phyloP scores from a whole-genome alignment of 1,284 basidiomycete species.

The Mycena sp. region DNA sequence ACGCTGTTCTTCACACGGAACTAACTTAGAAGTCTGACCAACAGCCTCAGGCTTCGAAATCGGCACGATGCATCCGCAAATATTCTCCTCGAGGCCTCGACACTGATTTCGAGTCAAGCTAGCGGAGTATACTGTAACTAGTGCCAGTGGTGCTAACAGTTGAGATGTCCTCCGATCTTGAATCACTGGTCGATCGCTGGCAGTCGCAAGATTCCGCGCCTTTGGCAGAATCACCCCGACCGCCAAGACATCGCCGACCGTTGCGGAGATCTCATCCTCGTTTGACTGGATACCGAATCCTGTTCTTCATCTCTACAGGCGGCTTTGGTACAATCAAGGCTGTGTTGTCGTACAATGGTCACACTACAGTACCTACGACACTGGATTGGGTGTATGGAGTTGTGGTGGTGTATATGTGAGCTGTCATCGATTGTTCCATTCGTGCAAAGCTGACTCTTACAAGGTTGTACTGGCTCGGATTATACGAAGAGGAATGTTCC shows the following conservation, averaged over 20 bases:
- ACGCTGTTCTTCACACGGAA: no score
- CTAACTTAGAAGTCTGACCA: no score
- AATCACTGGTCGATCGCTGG: background rate
- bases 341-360: constrained; percentile 36
- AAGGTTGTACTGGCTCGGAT: constrained; percentile 20
- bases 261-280: constrained; percentile 4
- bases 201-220: background rate
- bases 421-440: no score
- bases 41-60: no score
- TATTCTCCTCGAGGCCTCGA: no score
- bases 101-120: no score
- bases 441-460: background rate
- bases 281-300: constrained; percentile 28
- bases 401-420: constrained; percentile 31
- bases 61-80: no score
- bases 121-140: no score
- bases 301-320: constrained; percentile 36
- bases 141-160: no score
- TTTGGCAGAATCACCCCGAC: background rate
- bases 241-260: background rate
- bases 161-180: background rate
- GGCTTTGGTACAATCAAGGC: constrained; percentile 41
- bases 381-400: constrained; percentile 43
- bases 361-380: constrained; percentile 38
- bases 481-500: constrained; percentile 16